phyloP scores from a whole-genome alignment of 2,329 filamentous ascomycete genomes.

The Diplodia seriata region DNA sequence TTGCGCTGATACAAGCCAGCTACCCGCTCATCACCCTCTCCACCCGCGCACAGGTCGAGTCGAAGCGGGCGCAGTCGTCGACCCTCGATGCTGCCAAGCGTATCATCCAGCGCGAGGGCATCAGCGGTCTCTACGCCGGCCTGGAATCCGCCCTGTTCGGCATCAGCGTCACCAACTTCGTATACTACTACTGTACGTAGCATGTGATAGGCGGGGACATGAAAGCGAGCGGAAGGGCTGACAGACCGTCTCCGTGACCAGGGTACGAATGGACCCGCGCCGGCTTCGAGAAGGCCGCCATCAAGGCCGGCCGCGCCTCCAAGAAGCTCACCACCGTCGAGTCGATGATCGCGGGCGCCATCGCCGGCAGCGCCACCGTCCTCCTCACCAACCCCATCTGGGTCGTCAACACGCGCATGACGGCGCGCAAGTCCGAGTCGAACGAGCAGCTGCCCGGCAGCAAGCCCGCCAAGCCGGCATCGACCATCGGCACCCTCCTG shows the following conservation, averaged over 20 bases:
- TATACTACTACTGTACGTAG: constrained; percentile 88
- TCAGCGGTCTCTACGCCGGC: constrained; percentile 88
- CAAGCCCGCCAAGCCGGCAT: constrained; percentile 63
- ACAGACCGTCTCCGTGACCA: constrained; percentile 36
- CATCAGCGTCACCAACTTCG: constrained; percentile 98
- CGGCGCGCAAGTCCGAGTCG: constrained; percentile 75
- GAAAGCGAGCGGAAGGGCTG: not conserved
- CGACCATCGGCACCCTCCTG: constrained; percentile 81
- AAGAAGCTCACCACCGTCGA: constrained; percentile 90
- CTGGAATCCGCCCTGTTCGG: constrained; percentile 94
- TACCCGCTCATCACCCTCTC: constrained; percentile 98
- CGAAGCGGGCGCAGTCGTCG: constrained; percentile 84
- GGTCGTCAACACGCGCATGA: constrained; percentile 99
- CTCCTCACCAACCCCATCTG: constrained; percentile 98
- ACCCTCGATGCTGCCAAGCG: constrained; percentile 82
- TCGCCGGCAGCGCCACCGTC: constrained; percentile 93
- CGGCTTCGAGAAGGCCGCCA: constrained; percentile 80
- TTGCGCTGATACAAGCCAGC: constrained; percentile 53
- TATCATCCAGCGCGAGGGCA: constrained; percentile 90
- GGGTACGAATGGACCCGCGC: constrained; percentile 95
- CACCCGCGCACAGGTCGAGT: constrained; percentile 96
- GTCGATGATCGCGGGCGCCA: constrained; percentile 87
- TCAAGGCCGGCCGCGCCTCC: constrained; percentile 72
- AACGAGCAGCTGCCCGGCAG: constrained; percentile 51
- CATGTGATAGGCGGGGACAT: constrained; percentile 11